Evolutionary conservation across 192 early-diverging fungal genomes (phyloP).

Genomic region (Coemansia sp.): DNA sequence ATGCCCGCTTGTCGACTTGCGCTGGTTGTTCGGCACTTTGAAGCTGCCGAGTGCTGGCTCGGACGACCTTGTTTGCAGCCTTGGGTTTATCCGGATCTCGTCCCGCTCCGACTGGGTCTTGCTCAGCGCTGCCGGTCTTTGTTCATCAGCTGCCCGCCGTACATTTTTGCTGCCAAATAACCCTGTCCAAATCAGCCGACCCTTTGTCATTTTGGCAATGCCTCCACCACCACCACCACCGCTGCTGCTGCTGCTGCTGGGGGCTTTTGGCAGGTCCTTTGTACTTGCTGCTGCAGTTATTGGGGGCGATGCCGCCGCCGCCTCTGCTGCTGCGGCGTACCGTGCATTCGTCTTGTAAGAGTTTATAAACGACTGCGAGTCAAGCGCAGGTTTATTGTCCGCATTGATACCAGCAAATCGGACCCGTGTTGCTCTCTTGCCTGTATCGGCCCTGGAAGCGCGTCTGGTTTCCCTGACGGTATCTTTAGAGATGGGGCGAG

Average conservation of each 20-base stretch:
- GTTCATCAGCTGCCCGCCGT: conserved; percentile 5
- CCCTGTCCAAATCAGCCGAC: conserved; percentile 29
- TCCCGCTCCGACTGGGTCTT: conserved; percentile 4
- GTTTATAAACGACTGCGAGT: conserved; percentile 37
- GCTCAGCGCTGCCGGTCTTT: not conserved
- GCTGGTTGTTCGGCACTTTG: not conserved
- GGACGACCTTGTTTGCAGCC: conserved; percentile 4
- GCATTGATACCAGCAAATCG: conserved; percentile 1
- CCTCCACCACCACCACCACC: not conserved
- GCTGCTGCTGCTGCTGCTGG: not conserved
- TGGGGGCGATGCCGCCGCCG: conserved; percentile 1
- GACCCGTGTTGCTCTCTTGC: not conserved
- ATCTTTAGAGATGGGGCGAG: not conserved
- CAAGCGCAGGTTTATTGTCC: conserved; percentile 19
- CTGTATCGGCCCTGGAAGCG: not conserved
- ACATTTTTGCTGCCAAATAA: conserved; percentile 44
- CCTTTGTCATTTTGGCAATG: conserved; percentile 16
- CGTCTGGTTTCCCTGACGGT: not conserved
- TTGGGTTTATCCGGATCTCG: conserved; percentile 8
- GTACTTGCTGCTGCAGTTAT: conserved; percentile 3
- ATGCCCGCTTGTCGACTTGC: not conserved
- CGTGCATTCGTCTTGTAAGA: conserved; percentile 33
- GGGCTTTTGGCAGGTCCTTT: too few species aligned
- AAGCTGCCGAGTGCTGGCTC: conserved; percentile 3
- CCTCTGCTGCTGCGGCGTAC: conserved; percentile 7